Base-by-base conservation (phyloP, 2,329 filamentous ascomycete species). In the Aspergillus japonicus region DNA sequence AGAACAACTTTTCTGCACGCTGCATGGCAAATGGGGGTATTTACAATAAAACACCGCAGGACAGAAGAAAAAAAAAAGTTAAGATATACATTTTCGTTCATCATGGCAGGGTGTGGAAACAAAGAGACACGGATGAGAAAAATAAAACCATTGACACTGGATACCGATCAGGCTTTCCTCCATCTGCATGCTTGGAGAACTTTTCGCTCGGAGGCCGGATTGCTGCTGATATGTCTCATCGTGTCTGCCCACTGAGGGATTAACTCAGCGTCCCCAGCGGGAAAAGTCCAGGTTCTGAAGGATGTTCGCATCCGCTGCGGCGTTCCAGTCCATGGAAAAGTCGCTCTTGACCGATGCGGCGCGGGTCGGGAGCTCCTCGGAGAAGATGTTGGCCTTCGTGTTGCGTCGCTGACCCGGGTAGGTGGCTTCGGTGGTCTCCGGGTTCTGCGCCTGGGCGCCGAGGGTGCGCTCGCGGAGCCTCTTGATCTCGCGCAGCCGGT, bases 401-500 rank as follows among this genome's bases (percentile, higher is more conserved):
- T 75, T 70, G 62, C 70, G 71, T 59, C 70, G 68, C 47, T 73
- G 67, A 63, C 72, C 67, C 11, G 68, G 64, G 62, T 76, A 68
- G 65, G 71, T 62, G 65, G 72, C 57, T 71, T 78, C 66, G 5
- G 68, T 47, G 11, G 67, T 56, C 49, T 74, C 73, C 4, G 69
- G 49, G 42, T 60, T 65, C 56, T 74, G 70, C 4, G 66, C 64
- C 53, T 71, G 71, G 14, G 69, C 61, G n/a, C 64, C 62, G 35
- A 75, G 64, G 7, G 75, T 73, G 23, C 78, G 73, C 50, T 96
- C 91, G 29, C 92, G 87, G 53, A 99, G 83, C 49, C 87, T 85
- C 72, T 89, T 89, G 72, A 99, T 96, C 73, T 94, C 90, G 52
- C 90, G 86, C 12, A 98, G 83, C 52, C 95, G 87, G 68, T 89